Base-by-base conservation (phyloP, 2,329 filamentous ascomycete species). In the Talaromyces pinophilus region DNA sequence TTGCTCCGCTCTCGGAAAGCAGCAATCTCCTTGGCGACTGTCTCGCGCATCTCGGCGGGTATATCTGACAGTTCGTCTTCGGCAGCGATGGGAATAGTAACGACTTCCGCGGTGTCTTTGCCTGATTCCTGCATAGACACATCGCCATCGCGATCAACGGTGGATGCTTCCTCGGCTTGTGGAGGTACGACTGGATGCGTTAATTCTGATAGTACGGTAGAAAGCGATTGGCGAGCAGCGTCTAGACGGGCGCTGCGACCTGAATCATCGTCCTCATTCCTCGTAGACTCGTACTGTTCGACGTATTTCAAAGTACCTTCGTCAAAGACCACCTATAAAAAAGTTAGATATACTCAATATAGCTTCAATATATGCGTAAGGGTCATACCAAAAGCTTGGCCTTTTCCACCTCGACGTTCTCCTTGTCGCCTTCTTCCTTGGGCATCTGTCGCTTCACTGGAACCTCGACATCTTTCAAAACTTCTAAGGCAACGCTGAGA, bases 31-130 rank as follows among this genome's bases (percentile, higher is more conserved):
- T 90, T 90, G 0, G 95, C 92, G 17, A 99, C 95, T 0, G 92
- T 93, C 76, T 96, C 95, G 28, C 95, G 89, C 92, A 97, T 96
- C 76, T 98, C 95, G 0, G 92, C 90, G 0, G 95, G 95, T 59
- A 99, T 97, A 73, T 99, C 95, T 22, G 93, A 90, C 54, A 99
- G 84, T 74, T 99, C 95, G 74, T 99, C 96, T 69, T 99, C 95
- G 62, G 91, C 87, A 0, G 90, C 88, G 38, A 97, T 85, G 3
- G 93, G 90, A 67, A 98, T 96, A 66, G 93, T 97, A 70, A 96
- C 90, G 46, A 97, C 90, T 5, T 92, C 88, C 64, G 88, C 87
- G 48, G 80, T 88, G 46, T 87, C 87, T 30, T 83, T 79, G 17
- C 84, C 85, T 19, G 76, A 79, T 68, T 91, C 89, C 57, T 85